Base-by-base conservation (phyloP, 495 filamentous ascomycete species). In the Friedmanniomyces endolithicus region DNA sequence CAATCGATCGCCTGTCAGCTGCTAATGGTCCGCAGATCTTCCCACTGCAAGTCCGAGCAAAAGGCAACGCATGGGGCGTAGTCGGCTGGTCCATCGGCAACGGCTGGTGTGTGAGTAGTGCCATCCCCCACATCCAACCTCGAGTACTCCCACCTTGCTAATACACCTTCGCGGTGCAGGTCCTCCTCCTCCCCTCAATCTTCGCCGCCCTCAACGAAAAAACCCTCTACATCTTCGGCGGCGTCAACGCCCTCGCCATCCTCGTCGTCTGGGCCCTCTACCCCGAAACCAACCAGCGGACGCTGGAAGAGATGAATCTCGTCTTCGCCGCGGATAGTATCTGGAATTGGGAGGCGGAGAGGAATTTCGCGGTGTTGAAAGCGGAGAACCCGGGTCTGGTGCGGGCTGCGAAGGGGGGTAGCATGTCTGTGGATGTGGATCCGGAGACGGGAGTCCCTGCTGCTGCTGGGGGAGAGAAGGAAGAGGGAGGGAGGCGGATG, bases 1-100 rank as follows among this genome's bases (percentile, higher is more conserved):
- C 16, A 22, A 22, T 6, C 24, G 17, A 27, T 9, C 7, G 11
- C 8, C 12, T 47, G 6, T 9, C 44, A 14, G 2, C 6, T 22
- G 23, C 44, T 47, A 19, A 47, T 19, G 44, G 11, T 2, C 16
- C n/a, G 1, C 47, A 87, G 61, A 86, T 86, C 50, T 85, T 86
- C 67, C 83, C 83, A 0, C 66, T 86, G 17, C 75, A 80, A 24
- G 76, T 85, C 11, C 77, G 83, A 23, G 83, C 81, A 4, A 79
- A 80, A 29, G 83, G 83, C 19, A 86, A 85, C 47, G 80, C 83
- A n/a, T 85, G 81, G 79, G 82, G 83, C 59, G 83, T 86, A 0
- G 75, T 86, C 2, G 82, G 83, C 16, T 87, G 83, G 82, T 78
- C 74, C 52, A 84, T 86, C 35, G 61, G 59, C 20, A 61, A 63